phyloP scores from a whole-genome alignment of 2,329 filamentous ascomycete species.

The Cordyceps cateniannulata region DNA sequence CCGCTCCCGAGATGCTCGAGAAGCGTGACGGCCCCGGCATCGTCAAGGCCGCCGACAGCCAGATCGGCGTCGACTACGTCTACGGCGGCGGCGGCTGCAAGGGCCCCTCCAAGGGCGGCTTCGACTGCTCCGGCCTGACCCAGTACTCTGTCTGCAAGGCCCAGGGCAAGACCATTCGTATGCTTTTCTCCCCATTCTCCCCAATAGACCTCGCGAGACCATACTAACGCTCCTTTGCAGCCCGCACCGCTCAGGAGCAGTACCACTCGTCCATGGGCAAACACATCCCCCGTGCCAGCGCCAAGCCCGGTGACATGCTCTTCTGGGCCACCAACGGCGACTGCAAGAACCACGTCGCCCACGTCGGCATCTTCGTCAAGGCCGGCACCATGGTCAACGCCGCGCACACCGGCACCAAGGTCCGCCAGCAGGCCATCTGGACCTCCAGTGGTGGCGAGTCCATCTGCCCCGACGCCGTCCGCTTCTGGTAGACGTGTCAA shows the following conservation, averaged over 20 bases:
- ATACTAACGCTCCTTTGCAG: not conserved
- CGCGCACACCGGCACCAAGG: conserved; percentile 15
- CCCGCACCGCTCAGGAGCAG: conserved; percentile 15
- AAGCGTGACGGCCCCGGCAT: conserved; percentile 16
- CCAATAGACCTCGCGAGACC: no score
- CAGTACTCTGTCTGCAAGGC: conserved; percentile 17
- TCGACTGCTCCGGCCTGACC: conserved; percentile 17
- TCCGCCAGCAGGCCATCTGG: conserved; percentile 17
- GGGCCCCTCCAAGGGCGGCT: conserved; percentile 16
- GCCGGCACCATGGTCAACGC: conserved; percentile 17
- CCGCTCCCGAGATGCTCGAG: conserved; percentile 10
- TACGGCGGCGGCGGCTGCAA: conserved; percentile 16
- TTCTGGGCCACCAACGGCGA: conserved; percentile 16
- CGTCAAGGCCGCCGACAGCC: conserved; percentile 13
- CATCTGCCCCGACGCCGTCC: conserved; percentile 17
- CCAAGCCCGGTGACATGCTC: conserved; percentile 16
- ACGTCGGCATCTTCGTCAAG: conserved; percentile 16
- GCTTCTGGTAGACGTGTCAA: conserved; percentile 16
- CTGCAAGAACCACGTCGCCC: conserved; percentile 16
- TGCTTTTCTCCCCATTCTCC: no score
- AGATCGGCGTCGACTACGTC: conserved; percentile 14
- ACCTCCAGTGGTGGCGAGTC: conserved; percentile 14
- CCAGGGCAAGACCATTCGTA: conserved; percentile 17
- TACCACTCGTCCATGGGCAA: conserved; percentile 18
- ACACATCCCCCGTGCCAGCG: conserved; percentile 14